phyloP scores from a whole-genome alignment of 2,329 filamentous ascomycete species.

The Colletotrichum australisinense region DNA sequence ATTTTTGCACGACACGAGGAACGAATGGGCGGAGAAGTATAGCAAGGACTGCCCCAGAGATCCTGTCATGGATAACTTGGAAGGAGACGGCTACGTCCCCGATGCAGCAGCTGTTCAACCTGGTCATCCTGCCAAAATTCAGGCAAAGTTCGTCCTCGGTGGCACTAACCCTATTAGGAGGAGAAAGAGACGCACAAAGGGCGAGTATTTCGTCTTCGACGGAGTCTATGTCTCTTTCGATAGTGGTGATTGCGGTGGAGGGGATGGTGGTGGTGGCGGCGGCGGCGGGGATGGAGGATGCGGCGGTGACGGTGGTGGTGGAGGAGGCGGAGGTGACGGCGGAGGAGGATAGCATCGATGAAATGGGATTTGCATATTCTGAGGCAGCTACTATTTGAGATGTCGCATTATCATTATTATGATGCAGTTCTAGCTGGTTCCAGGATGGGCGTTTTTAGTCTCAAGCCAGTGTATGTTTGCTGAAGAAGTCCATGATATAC shows the following conservation, averaged over 20 bases:
- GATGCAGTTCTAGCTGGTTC: background rate
- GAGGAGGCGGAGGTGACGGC: slow-evolving; percentile 13
- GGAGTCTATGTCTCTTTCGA: slow-evolving; percentile 9
- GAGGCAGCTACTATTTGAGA: background rate
- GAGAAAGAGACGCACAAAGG: background rate
- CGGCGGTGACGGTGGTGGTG: slow-evolving; percentile 20
- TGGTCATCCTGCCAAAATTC: slow-evolving; percentile 5
- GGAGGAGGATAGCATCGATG: background rate
- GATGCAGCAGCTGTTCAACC: slow-evolving; percentile 15
- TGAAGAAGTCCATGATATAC: slow-evolving; percentile 36
- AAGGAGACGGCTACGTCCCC: slow-evolving; percentile 15
- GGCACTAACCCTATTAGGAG: slow-evolving; percentile 15
- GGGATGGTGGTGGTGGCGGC: slow-evolving; percentile 8
- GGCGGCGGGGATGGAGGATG: slow-evolving; percentile 4
- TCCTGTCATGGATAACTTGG: slow-evolving; percentile 2
- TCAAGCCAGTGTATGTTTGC: background rate
- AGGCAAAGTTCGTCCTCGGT: slow-evolving; percentile 6
- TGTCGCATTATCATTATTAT: too few relatives aligned
- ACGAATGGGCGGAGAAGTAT: slow-evolving; percentile 23
- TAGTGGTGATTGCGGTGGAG: slow-evolving; percentile 4
- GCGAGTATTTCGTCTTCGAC: slow-evolving; percentile 11
- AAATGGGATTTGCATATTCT: background rate
- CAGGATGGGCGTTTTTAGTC: background rate
- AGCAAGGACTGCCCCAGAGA: background rate
- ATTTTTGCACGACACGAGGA: background rate